Conservation (phyloP, 2,329 filamentous ascomycete species). For the Herpotrichia juniperi region DNA sequence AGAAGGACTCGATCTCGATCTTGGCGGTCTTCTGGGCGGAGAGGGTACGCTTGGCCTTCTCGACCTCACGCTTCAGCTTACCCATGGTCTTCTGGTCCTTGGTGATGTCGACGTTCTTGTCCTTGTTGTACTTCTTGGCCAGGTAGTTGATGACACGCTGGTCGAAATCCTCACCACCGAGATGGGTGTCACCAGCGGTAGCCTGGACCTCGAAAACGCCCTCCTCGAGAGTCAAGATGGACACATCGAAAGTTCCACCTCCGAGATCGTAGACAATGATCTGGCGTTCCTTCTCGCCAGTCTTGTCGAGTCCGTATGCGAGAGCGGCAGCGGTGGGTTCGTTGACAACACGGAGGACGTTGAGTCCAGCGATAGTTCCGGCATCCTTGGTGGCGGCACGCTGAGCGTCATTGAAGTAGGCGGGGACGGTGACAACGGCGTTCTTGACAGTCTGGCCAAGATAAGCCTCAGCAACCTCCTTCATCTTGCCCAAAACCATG, state of each 20-base stretch:
- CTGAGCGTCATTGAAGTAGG: slow-evolving; percentile 99
- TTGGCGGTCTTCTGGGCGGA: slow-evolving; percentile 90
- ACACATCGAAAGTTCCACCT: slow-evolving; percentile 52
- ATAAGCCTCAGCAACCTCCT: slow-evolving; percentile 80
- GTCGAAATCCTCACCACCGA: slow-evolving; percentile 99
- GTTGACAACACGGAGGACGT: slow-evolving; percentile 95
- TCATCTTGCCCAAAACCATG: slow-evolving; percentile 85
- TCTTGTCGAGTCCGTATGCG: slow-evolving; percentile 77
- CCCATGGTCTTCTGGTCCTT: slow-evolving; percentile 98
- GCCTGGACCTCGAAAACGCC: slow-evolving; percentile 94
- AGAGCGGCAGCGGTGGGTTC: slow-evolving; percentile 95
- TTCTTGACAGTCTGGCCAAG: slow-evolving; percentile 83
- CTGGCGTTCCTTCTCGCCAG: slow-evolving; percentile 46
- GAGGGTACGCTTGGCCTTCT: slow-evolving; percentile 98
- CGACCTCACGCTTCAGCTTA: slow-evolving; percentile 98
- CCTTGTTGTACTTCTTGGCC: slow-evolving; percentile 98
- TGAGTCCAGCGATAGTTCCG: slow-evolving; percentile 88
- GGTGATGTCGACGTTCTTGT: slow-evolving; percentile 88
- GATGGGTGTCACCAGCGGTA: slow-evolving; percentile 94
- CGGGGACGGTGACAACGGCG: slow-evolving; percentile 91
- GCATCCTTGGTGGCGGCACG: slow-evolving; percentile 96
- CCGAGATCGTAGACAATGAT: slow-evolving; percentile 51
- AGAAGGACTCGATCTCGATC: slow-evolving; percentile 97
- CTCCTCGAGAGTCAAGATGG: slow-evolving; percentile 84
- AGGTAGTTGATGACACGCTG: slow-evolving; percentile 97